Base-by-base conservation (phyloP, 106 monocot species). In the Amphibolis antarctica region DNA sequence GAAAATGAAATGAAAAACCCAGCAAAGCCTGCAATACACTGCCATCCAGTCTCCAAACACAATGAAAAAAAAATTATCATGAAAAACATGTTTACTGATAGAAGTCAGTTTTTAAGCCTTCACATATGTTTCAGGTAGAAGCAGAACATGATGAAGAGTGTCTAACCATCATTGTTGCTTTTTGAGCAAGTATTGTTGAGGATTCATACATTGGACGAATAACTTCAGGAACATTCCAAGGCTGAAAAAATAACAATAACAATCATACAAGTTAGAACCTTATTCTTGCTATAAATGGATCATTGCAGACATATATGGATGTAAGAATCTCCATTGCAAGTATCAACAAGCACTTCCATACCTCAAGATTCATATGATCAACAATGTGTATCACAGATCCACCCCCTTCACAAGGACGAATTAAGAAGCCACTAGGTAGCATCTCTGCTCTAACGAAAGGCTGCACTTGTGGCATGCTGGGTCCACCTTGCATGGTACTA, bases 381-480 rank as follows among this genome's bases (percentile, higher is more conserved):
- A 86, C 86, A 75, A 86, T 83, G 70, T 86, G 86, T 46, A 86
- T 71, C n/a, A 86, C 65, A 68, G 82, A 82, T 0, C 79, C 86
- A 57, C 82, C 82, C 9, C 79, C 82, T 12, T 86, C 86, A 75
- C 86, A 83, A 6, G 86, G 82, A 49, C 86, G 71, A 62, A 86
- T 80, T 52, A 86, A 42, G 65, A 72, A 83, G 0, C 86, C 86
- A 72, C 86, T 83, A 10, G 86, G 80, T 42, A 83, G 62, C 80
- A 86, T 80, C 67, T 86, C 75, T 42, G 77, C 82, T 60, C 86
- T 77, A 22, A 83, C 66, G 72, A 86, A 86, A 57, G 77, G 74
- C 66, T 64, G 79, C 62, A 86, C 66, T 44, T 57, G 24, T 4
- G 82, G 82, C 86, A 83, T 83, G 75, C 59, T 82, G 26, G 80